Evolutionary conservation across 352 stramenopile genomes (phyloP), one percentile per base, ranked within the genome.

Genomic region (Globisporangium cylindrosporum): DNA sequence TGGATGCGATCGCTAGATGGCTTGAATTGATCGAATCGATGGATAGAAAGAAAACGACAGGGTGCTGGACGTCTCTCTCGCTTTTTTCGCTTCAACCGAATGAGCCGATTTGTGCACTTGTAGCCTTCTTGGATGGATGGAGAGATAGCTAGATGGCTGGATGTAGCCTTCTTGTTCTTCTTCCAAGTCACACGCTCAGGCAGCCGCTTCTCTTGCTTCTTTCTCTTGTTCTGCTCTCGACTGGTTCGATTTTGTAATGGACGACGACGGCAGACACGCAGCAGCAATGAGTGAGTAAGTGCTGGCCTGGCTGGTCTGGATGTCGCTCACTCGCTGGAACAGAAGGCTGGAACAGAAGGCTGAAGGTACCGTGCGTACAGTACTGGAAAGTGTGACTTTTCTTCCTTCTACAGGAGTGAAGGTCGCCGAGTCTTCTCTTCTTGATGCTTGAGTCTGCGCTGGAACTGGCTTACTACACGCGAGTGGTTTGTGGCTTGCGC

Each of bases 221-320:
- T 48, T n/a, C 24, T 62, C 56, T 48, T 51, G 43, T 51, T 51
- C 43, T 51, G 41, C 41, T 48, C 29, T 49, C 32, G 56, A 61
- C 29, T 29, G 56, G n/a, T 62, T 62, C 56, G 56, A 62, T 62
- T 62, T 62, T 62, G 56, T 49, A 62, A 62, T 36, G 32, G 32
- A 36, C 32, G 54, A 38, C 54, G 54, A 25, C 6, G 8, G 22
- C 32, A 36, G 32, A 36, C 32, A 36, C 32, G 32, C 32, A 36
- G 32, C 32, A 36, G 6, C 32, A 36, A 36, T 10, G 51, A 22
- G 24, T 24, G 27, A 29, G 27, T 29, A 3, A 29, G 27, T 29
- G 27, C 27, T 29, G 27, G 27, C 27, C 27, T 59, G 53, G 53
- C 53, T 59, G 53, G 4, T 29, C 54, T 59, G 54, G 15, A 59